These are phyloP conservation scores for Ophiocordyceps unilateralis DNA, from an alignment of 2,329 filamentous ascomycete species.

Conservation along the genomic window DNA sequence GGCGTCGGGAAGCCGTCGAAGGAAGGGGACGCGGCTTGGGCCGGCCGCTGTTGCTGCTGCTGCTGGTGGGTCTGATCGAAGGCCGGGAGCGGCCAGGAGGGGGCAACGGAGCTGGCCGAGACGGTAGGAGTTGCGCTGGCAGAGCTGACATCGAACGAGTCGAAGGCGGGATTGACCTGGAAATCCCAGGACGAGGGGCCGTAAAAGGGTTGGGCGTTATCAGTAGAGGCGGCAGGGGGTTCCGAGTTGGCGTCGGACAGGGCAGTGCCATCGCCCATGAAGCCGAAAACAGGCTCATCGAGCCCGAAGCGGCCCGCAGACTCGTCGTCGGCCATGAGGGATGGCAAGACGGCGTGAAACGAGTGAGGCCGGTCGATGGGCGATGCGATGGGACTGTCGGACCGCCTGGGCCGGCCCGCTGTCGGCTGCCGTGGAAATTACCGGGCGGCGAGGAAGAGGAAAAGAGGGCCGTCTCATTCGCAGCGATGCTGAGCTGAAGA, in stretches of 20 bases:
- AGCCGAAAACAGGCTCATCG: slow-evolving; percentile 22
- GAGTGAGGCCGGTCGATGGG: background rate
- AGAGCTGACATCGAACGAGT: slow-evolving; percentile 22
- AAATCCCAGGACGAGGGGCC: slow-evolving; percentile 26
- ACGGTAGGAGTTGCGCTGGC: slow-evolving; percentile 17
- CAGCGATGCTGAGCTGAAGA: background rate
- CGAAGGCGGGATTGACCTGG: slow-evolving; percentile 28
- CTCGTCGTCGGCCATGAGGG: slow-evolving; percentile 21
- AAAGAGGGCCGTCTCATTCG: background rate
- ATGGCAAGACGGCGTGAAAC: too few species aligned
- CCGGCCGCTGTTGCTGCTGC: background rate
- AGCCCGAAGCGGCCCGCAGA: slow-evolving; percentile 23
- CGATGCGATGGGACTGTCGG: background rate
- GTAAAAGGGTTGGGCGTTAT: slow-evolving; percentile 16
- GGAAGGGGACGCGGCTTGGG: slow-evolving; percentile 12
- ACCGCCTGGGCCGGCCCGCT: background rate
- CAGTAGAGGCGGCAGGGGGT: slow-evolving; percentile 12
- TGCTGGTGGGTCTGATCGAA: slow-evolving; percentile 15
- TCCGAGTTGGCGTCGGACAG: slow-evolving; percentile 13
- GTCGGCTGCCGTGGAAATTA: background rate
- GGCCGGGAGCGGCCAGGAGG: slow-evolving; percentile 17
- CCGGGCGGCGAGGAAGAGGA: background rate
- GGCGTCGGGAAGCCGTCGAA: slow-evolving; percentile 13
- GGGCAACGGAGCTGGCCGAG: slow-evolving; percentile 14
- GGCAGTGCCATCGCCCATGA: slow-evolving; percentile 16